Conservation (phyloP, 441 rosid genomes). For the Croton setiger region DNA sequence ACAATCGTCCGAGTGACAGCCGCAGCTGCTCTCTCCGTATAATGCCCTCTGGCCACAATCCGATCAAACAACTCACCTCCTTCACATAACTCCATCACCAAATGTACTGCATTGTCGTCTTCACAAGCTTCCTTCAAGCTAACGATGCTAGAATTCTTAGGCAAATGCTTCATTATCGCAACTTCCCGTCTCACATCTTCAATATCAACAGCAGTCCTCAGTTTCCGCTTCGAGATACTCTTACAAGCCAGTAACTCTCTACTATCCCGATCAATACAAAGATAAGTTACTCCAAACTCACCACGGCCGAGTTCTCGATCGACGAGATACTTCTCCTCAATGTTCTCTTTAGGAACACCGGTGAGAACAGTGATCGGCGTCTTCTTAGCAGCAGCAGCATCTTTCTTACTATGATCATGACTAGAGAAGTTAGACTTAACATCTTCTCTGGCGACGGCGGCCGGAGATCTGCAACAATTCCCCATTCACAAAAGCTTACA, state of each 20-base stretch:
- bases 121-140: constrained; percentile 97
- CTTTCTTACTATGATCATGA: constrained; percentile 62
- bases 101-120: constrained; percentile 96
- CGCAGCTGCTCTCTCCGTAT: constrained; percentile 96
- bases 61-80: constrained; percentile 99
- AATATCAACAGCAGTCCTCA: too few species aligned
- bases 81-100: constrained; percentile 98
- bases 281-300: constrained; percentile 98
- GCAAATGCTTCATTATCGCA: constrained; percentile 95
- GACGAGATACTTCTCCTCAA: constrained; percentile 79
- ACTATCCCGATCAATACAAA: constrained; percentile 72
- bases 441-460: constrained; percentile 95
- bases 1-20: constrained; percentile 88
- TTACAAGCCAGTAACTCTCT: constrained; percentile 94
- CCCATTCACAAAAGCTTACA: constrained; percentile 45
- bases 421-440: constrained; percentile 81
- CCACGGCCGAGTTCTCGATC: constrained; percentile 98
- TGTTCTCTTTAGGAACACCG: constrained; percentile 73
- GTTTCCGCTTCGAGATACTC: constrained; percentile 95
- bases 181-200: constrained; percentile 97
- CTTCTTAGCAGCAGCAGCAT: constrained; percentile 46
- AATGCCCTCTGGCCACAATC: constrained; percentile 98
- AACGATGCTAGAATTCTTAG: constrained; percentile 83
- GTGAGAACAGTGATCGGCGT: constrained; percentile 61
- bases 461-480: constrained; percentile 99